Conservation (phyloP, 2,329 filamentous ascomycete genomes). For the Sporothrix euskadiensis region DNA sequence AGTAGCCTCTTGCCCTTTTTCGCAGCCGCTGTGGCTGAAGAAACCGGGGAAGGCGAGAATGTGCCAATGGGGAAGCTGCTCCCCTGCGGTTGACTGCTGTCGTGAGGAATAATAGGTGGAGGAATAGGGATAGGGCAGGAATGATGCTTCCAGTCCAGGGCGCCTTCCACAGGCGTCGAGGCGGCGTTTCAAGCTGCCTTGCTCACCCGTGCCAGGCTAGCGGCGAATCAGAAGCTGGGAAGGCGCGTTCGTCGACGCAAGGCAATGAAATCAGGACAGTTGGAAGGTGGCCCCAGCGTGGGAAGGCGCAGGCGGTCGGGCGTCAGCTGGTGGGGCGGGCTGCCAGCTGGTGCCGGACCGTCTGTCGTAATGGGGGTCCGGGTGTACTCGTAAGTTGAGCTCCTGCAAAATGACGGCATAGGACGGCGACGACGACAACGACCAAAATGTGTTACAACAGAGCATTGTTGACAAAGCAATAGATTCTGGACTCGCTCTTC, state of each 20-base stretch:
- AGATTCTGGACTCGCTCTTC: neutral
- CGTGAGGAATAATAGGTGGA: slow-evolving; percentile 4
- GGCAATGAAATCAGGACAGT: slow-evolving; percentile 19
- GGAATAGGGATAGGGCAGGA: slow-evolving; percentile 1
- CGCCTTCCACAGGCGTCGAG: slow-evolving; percentile 18
- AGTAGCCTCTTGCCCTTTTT: neutral
- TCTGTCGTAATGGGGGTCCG: neutral
- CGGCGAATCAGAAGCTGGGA: slow-evolving; percentile 1
- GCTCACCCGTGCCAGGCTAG: neutral
- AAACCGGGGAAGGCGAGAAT: slow-evolving; percentile 19
- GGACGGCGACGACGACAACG: neutral
- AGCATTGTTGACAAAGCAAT: neutral
- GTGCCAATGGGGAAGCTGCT: slow-evolving; percentile 17
- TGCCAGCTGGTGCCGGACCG: slow-evolving; percentile 24
- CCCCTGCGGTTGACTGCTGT: neutral
- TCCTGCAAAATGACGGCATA: neutral
- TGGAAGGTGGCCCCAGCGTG: neutral
- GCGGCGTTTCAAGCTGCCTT: slow-evolving; percentile 20
- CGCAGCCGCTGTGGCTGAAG: slow-evolving; percentile 15
- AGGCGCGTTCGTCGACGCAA: neutral
- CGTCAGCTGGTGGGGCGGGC: slow-evolving; percentile 11
- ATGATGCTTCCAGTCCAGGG: neutral
- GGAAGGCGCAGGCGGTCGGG: neutral
- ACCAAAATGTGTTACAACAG: neutral
- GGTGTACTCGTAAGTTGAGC: neutral